Evolutionary conservation across 495 filamentous ascomycete species (phyloP).

Genomic region (Daldinia decipiens): DNA sequence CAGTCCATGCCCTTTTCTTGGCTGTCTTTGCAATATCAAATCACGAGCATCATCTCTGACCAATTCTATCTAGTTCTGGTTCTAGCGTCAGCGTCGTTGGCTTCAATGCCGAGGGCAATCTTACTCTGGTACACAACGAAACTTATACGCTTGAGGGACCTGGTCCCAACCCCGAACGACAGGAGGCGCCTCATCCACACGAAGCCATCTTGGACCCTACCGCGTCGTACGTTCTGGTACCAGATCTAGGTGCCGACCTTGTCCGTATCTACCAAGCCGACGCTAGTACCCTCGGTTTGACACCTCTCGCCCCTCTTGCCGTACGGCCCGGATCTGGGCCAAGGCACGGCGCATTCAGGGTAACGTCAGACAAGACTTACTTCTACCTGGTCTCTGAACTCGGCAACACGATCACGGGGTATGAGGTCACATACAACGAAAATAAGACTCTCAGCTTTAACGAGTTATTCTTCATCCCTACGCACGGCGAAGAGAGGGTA

Average conservation of each 20-base stretch:
- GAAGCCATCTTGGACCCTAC: conserved; percentile 76
- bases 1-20: conserved; percentile 37
- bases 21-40: conserved; percentile 33
- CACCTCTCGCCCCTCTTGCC: conserved; percentile 46
- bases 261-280: conserved; percentile 70
- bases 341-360: conserved; percentile 72
- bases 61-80: conserved; percentile 41
- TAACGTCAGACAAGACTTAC: conserved; percentile 56
- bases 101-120: conserved; percentile 37
- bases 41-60: conserved; percentile 34
- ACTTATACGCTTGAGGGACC: conserved; percentile 62
- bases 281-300: conserved; percentile 50
- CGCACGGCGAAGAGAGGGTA: conserved; percentile 54
- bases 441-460: conserved; percentile 59
- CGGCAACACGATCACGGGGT: conserved; percentile 65
- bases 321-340: conserved; percentile 67
- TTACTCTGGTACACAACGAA: conserved; percentile 59
- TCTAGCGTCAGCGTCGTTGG: conserved; percentile 46
- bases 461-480: conserved; percentile 54
- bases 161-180: conserved; percentile 62
- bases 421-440: conserved; percentile 64
- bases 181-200: conserved; percentile 77
- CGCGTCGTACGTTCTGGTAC: conserved; percentile 68
- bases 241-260: conserved; percentile 79
- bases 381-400: conserved; percentile 75